Conservation (phyloP, 768 basidiomycete genomes). For the Lentinus tigrinus region DNA sequence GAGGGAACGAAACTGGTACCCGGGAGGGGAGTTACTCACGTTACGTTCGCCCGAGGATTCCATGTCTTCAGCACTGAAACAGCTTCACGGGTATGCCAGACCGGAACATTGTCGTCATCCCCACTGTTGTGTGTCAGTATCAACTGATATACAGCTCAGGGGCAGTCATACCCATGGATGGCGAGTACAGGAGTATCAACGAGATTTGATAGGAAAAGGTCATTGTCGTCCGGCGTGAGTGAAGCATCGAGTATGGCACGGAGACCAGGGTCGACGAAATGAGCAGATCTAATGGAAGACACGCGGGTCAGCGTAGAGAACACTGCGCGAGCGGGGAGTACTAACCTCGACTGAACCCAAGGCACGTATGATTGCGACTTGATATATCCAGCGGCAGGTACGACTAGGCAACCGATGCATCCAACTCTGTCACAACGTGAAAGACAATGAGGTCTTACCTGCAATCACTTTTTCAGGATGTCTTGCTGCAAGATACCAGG, state of each 20-base stretch:
- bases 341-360: constrained; percentile 59
- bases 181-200: constrained; percentile 68
- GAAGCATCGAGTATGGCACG: constrained; percentile 72
- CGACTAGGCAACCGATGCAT: constrained; percentile 37
- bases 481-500: constrained; percentile 75
- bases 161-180: constrained; percentile 67
- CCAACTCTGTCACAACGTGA: no score
- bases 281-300: constrained; percentile 48
- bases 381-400: constrained; percentile 81
- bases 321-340: background rate
- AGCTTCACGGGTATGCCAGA: constrained; percentile 77
- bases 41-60: constrained; percentile 49
- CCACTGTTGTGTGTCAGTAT: constrained; percentile 42
- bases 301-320: background rate
- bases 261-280: constrained; percentile 75
- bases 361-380: constrained; percentile 88
- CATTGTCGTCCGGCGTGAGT: constrained; percentile 83
- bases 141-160: background rate
- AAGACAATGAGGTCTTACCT: constrained; percentile 39
- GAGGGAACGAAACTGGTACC: background rate
- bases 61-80: constrained; percentile 59
- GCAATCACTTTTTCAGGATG: constrained; percentile 75
- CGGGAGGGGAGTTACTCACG: constrained; percentile 35
- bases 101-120: constrained; percentile 82
- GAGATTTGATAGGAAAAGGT: constrained; percentile 79